These are phyloP conservation scores for Podila minutissima DNA, from an alignment of 192 early-diverging fungal genomes.

Conservation along the genomic window DNA sequence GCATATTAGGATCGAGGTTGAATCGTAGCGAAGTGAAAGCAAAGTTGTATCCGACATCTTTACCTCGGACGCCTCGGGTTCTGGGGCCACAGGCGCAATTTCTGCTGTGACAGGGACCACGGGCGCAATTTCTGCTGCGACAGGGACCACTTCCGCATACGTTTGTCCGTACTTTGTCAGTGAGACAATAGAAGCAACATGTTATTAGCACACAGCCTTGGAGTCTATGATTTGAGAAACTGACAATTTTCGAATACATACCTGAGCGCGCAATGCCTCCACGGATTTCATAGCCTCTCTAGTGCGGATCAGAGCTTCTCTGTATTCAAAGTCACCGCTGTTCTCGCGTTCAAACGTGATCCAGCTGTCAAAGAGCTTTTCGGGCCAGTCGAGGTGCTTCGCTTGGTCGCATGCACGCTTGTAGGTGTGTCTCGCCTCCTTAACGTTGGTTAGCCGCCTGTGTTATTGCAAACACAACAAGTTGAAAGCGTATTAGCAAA, in stretches of 20 bases:
- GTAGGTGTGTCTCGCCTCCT: constrained; percentile 28
- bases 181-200: too few relatives aligned
- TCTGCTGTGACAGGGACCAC: background rate
- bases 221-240: too few relatives aligned
- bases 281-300: constrained; percentile 29
- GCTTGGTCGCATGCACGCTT: constrained; percentile 12
- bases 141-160: background rate
- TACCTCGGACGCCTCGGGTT: background rate
- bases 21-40: too few relatives aligned
- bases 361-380: constrained; percentile 39
- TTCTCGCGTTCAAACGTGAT: constrained; percentile 27
- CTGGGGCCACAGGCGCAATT: background rate
- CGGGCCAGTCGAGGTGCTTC: constrained; percentile 36
- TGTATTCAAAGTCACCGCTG: constrained; percentile 12
- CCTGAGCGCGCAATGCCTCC: constrained; percentile 17
- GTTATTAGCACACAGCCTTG: too few relatives aligned
- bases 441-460: constrained; percentile 13
- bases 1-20: background rate
- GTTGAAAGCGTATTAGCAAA: background rate
- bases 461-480: background rate
- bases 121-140: background rate
- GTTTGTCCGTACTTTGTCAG: background rate
- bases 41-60: background rate
- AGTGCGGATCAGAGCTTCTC: constrained; percentile 18
- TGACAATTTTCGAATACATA: background rate